A percentile compares a stretch with the other conserved stretches of the same genome.
Evolutionary conservation across 2,329 filamentous ascomycete genomes (phyloP).

Genomic region (Aspergillus sp.): DNA sequence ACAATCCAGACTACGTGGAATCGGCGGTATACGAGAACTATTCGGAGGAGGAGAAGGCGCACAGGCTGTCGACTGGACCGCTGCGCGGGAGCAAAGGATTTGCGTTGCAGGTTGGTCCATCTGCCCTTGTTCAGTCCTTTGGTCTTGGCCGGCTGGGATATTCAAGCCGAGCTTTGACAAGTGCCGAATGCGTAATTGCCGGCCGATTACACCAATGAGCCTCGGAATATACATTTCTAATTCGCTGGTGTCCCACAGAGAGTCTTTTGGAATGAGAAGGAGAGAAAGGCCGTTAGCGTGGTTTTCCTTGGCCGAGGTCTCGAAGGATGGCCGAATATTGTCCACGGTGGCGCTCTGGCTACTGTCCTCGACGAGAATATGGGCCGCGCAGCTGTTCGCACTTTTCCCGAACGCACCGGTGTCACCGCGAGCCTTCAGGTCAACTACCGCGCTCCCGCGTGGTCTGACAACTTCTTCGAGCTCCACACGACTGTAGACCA

Average conservation of each 20-base stretch:
- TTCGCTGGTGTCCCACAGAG: conserved; percentile 38
- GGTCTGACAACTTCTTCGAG: conserved; percentile 55
- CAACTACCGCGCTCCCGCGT: conserved; percentile 53
- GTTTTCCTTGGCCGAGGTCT: conserved; percentile 58
- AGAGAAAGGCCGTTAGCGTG: conserved; percentile 52
- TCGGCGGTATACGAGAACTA: conserved; percentile 29
- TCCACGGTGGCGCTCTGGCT: conserved; percentile 61
- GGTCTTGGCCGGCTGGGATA: no score
- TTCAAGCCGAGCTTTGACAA: no score
- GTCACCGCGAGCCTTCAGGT: conserved; percentile 51
- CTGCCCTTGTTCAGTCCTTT: no score
- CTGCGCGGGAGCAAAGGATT: conserved; percentile 32
- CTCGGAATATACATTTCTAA: conserved; percentile 11
- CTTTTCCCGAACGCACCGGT: conserved; percentile 42
- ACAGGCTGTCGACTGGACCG: conserved; percentile 30
- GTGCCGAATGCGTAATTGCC: conserved; percentile 8
- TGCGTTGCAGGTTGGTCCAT: conserved; percentile 29
- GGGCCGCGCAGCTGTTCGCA: conserved; percentile 50
- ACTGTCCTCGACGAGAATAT: conserved; percentile 62
- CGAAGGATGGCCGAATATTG: conserved; percentile 60
- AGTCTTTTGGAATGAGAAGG: conserved; percentile 53
- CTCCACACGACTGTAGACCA: conserved; percentile 40
- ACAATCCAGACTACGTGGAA: conserved; percentile 32
- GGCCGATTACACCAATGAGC: conserved; percentile 9
- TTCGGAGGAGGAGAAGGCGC: conserved; percentile 24